Evolutionary conservation across 257 asterid species (phyloP), one percentile per base, ranked within the genome.

Genomic region (Solanum bulbocastanum): DNA sequence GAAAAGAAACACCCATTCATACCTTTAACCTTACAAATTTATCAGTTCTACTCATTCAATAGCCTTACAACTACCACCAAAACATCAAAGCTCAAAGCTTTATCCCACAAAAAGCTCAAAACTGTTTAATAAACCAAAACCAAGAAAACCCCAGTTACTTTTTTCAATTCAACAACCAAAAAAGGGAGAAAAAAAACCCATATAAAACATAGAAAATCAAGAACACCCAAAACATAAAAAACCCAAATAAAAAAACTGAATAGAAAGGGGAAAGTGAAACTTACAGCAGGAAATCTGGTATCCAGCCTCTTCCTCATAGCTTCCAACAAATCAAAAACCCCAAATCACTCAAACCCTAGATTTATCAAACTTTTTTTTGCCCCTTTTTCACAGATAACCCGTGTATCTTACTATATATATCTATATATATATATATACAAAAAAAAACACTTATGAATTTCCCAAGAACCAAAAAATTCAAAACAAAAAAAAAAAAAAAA

Each of bases 221-320:
- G 25, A 46, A 81, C 27, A 30, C 39, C 40, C 79, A 52, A 86
- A 66, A 68, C 49, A 56, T 30, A 71, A 71, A 39, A 36, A 74
- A 74, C 11, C 4, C 5, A 71, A 73, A 18, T 10, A 4, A 23
- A 20, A 25, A 5, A 6, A 18, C 32, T 32, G 20, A 46, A 65
- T 12, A 83, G 27, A 56, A 37, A 84, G 11, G 56, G 20, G 58
- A 32, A 71, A 69, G 20, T 15, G 56, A 83, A 22, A 87, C 93
- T 92, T 90, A 95, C 98, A 56, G 98, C 97, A 11, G 98, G 98
- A 84, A 95, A 95, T 23, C 98, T 95, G 42, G 98, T 94, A 86
- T 95, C 97, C 22, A 95, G 96, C 93, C 90, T 95, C 94, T 93
- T 95, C 88, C 93, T 94, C 98, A 95, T 95, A 90, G 92, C 91